A percentile compares a stretch with the other conserved stretches of the same genome.
phyloP scores from a whole-genome alignment of 148 eudicot genomes.

The Cornus kousa region DNA sequence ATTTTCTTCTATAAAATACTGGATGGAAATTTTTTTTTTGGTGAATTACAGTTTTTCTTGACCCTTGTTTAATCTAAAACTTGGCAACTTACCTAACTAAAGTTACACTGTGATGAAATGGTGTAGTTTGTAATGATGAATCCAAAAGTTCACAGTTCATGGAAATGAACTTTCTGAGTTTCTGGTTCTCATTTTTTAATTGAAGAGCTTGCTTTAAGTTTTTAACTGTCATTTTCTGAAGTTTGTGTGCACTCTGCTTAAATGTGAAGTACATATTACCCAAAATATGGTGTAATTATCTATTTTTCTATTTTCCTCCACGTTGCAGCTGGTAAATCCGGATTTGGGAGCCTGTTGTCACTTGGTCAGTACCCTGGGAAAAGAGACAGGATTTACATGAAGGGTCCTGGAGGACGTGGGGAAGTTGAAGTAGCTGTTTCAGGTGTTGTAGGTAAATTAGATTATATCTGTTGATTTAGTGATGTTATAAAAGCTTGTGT shows the following conservation, averaged over 20 bases:
- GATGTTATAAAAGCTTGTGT: not conserved
- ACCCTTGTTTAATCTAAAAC: not conserved
- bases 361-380: slow-evolving; percentile 73
- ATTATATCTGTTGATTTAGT: not conserved
- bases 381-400: slow-evolving; percentile 87
- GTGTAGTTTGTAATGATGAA: not conserved
- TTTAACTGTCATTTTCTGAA: too few species aligned
- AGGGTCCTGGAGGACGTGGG: slow-evolving; percentile 99
- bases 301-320: not conserved
- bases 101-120: too few species aligned
- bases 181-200: not conserved
- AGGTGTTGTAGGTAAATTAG: slow-evolving; percentile 72
- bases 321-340: slow-evolving; percentile 72
- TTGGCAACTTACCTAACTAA: not conserved
- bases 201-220: not conserved
- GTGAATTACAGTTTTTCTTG: not conserved
- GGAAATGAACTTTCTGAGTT: not conserved
- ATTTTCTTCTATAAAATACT: not conserved
- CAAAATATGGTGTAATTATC: not conserved
- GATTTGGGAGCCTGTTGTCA: slow-evolving; percentile 89
- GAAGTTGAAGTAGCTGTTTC: slow-evolving; percentile 99
- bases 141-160: not conserved
- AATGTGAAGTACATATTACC: not conserved
- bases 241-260: not conserved
- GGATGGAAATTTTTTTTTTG: not conserved